These are phyloP conservation scores for Malassezia yamatoensis DNA, from an alignment of 1,284 basidiomycete genomes.

Conservation along the genomic window DNA sequence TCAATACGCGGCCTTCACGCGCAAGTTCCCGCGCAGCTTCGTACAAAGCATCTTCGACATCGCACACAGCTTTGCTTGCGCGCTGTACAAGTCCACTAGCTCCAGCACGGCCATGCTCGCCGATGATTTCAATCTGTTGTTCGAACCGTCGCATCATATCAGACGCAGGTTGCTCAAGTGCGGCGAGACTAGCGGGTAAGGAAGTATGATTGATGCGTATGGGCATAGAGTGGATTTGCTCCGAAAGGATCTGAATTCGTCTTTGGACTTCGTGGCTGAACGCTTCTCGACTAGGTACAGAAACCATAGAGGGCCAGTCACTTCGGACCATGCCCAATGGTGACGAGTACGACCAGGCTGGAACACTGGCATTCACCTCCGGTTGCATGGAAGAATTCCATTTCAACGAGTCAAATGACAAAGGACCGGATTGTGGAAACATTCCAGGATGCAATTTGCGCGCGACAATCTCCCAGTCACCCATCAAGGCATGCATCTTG, in stretches of 20 bases:
- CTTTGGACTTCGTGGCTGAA: background rate
- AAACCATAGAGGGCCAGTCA: background rate
- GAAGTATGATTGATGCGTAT: background rate
- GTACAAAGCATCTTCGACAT: constrained; percentile 39
- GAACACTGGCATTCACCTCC: background rate
- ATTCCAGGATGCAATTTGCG: constrained; percentile 2
- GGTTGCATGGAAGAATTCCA: background rate
- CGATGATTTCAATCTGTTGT: constrained; percentile 1
- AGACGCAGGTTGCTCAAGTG: background rate
- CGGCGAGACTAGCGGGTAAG: background rate
- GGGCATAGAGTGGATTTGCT: background rate
- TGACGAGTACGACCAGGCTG: background rate
- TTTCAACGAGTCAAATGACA: background rate
- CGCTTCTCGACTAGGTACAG: background rate
- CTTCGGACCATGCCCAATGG: background rate
- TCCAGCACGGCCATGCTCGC: constrained; percentile 1
- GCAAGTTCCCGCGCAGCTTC: constrained; percentile 37
- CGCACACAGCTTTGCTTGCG: constrained; percentile 27
- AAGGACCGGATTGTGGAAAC: background rate
- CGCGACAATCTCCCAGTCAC: constrained; percentile 14
- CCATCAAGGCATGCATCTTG: background rate
- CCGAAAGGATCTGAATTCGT: background rate
- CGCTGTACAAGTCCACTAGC: constrained; percentile 10
- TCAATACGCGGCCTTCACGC: constrained; percentile 31
- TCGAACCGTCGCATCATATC: constrained; percentile 7